These are phyloP conservation scores for Suhomyces emberorum DNA, from an alignment of 805 yeast genomes.

Conservation along the genomic window DNA sequence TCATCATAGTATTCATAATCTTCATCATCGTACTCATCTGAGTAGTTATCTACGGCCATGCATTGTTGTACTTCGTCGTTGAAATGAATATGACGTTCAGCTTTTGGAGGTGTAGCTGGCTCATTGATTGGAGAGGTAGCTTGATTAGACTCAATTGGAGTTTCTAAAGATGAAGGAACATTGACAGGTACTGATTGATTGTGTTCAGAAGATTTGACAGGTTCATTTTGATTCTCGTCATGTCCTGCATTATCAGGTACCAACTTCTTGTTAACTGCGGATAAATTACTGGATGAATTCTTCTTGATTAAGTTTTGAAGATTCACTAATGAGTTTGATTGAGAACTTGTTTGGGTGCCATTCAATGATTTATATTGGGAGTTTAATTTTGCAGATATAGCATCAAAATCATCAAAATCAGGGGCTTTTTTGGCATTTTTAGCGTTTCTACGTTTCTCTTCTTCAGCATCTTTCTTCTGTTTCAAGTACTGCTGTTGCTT, in stretches of 20 bases:
- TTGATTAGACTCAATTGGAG: neutral
- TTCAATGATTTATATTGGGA: constrained; percentile 27
- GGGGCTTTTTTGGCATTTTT: constrained; percentile 29
- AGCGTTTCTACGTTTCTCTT: constrained; percentile 1
- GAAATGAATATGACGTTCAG: constrained; percentile 78
- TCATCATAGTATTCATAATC: constrained; percentile 38
- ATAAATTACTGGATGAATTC: constrained; percentile 2
- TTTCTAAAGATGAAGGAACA: neutral
- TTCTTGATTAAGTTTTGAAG: constrained; percentile 12
- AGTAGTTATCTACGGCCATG: constrained; percentile 56
- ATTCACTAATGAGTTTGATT: constrained; percentile 14
- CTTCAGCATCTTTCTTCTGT: constrained; percentile 13
- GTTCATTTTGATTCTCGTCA: neutral
- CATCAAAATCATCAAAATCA: constrained; percentile 42
- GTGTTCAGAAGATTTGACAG: neutral
- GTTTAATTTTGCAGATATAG: constrained; percentile 42
- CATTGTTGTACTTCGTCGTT: constrained; percentile 95
- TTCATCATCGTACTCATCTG: constrained; percentile 22
- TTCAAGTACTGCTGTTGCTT: constrained; percentile 19
- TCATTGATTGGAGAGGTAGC: neutral
- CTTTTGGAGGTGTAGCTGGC: neutral
- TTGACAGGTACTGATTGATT: neutral
- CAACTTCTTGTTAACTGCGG: neutral
- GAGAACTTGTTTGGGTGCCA: constrained; percentile 7
- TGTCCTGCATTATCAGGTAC: neutral